These are phyloP conservation scores for Xylaria sp. DNA, from an alignment of 2,329 filamentous ascomycete species.

Conservation along the genomic window DNA sequence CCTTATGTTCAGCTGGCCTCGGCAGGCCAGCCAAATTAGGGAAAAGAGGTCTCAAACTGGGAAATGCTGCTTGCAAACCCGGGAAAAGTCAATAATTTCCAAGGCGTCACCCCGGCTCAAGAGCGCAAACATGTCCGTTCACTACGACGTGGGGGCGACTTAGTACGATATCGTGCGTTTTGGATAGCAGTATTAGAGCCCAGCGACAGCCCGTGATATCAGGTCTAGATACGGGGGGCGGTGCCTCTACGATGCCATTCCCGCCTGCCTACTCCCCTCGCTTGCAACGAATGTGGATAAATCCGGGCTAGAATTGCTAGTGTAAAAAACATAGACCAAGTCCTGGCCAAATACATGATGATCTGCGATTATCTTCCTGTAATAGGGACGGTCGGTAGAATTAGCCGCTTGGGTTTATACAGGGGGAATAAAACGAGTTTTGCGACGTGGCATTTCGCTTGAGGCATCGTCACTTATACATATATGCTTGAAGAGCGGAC, in stretches of 20 bases:
- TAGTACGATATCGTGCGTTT: neutral
- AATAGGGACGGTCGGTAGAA: neutral
- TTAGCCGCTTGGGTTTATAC: neutral
- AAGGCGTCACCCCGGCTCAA: conserved; percentile 13
- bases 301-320: neutral
- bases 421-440: neutral
- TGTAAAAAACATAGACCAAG: neutral
- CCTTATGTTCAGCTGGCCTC: conserved; percentile 5
- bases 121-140: neutral
- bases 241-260: conserved; percentile 1
- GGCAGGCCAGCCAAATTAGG: neutral
- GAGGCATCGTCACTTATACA: neutral
- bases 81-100: conserved; percentile 1
- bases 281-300: neutral
- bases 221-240: neutral
- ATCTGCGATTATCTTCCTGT: neutral
- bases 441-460: neutral
- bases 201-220: neutral
- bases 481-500: no score
- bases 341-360: conserved; percentile 2
- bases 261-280: neutral
- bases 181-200: neutral
- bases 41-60: conserved; percentile 6
- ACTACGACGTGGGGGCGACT: conserved; percentile 1
- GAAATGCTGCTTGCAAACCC: neutral